Evolutionary conservation across 768 basidiomycete genomes (phyloP).

Genomic region (Porphyrellus cyaneotinctus): DNA sequence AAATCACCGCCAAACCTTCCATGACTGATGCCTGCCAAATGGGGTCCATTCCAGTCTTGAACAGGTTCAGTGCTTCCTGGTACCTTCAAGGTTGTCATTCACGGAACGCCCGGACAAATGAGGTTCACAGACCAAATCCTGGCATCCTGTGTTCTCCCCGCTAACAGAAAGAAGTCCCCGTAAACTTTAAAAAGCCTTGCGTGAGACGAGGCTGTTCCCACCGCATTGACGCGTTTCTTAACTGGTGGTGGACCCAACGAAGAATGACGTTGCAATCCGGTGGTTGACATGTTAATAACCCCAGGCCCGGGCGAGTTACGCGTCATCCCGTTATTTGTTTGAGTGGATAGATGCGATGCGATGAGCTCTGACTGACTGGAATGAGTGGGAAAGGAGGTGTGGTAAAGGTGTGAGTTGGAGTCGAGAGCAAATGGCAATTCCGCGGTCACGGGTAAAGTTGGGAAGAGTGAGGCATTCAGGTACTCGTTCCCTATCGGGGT

Average conservation of each 20-base stretch:
- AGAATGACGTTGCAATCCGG: constrained; percentile 44
- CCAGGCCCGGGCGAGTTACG: constrained; percentile 49
- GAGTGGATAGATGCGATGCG: constrained; percentile 18
- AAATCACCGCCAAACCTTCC: constrained; percentile 79
- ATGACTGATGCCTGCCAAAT: constrained; percentile 88
- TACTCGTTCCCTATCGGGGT: constrained; percentile 83
- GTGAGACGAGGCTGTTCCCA: constrained; percentile 71
- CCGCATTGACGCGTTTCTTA: constrained; percentile 60
- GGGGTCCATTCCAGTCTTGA: constrained; percentile 69
- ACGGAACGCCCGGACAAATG: constrained; percentile 5
- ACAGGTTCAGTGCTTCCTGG: constrained; percentile 75
- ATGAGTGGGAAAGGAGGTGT: constrained; percentile 44
- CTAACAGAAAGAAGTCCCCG: constrained; percentile 83
- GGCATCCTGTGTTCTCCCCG: constrained; percentile 84
- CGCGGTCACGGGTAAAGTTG: constrained; percentile 53
- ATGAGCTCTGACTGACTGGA: constrained; percentile 56
- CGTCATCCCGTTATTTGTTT: constrained; percentile 37
- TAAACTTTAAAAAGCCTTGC: constrained; percentile 85
- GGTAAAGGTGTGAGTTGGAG: constrained; percentile 37
- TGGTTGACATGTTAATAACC: constrained; percentile 13
- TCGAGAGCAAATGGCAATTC: constrained; percentile 61
- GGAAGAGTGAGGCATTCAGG: constrained; percentile 66
- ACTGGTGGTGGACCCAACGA: constrained; percentile 40
- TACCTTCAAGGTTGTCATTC: constrained; percentile 53
- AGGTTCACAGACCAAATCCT: constrained; percentile 59